Conservation (phyloP, 805 yeast species). For the Suhomyces pyralidae region DNA sequence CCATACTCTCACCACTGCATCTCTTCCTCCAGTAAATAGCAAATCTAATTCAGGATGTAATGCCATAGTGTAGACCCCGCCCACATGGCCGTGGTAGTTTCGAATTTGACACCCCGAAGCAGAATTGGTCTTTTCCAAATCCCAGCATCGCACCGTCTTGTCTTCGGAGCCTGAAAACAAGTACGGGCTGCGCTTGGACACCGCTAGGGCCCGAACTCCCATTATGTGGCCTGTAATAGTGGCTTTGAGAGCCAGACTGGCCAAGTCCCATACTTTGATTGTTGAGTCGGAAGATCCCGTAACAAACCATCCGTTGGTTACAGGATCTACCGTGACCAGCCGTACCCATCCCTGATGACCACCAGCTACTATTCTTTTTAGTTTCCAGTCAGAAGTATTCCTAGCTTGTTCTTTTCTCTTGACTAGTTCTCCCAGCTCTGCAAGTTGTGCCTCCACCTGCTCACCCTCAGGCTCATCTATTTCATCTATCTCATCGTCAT, state of each 20-base stretch:
- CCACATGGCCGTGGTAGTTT: constrained; percentile 91
- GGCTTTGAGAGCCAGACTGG: constrained; percentile 61
- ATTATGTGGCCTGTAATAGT: constrained; percentile 88
- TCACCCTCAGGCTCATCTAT: neutral
- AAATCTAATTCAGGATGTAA: constrained; percentile 86
- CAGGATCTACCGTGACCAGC: constrained; percentile 75
- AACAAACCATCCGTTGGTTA: constrained; percentile 82
- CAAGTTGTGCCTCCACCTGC: neutral
- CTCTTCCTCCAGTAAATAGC: constrained; percentile 85
- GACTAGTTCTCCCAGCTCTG: neutral
- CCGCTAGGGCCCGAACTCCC: constrained; percentile 75
- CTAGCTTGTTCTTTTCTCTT: neutral
- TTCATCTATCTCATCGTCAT: neutral
- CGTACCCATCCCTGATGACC: constrained; percentile 96
- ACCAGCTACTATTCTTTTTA: constrained; percentile 63
- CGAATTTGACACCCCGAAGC: constrained; percentile 52
- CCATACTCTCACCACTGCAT: constrained; percentile 86
- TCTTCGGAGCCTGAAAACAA: constrained; percentile 92
- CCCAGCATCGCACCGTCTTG: constrained; percentile 93
- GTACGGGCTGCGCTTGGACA: constrained; percentile 79
- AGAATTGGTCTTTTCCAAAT: constrained; percentile 78
- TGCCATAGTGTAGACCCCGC: constrained; percentile 81
- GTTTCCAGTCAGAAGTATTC: constrained; percentile 49
- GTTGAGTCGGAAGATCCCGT: constrained; percentile 89
- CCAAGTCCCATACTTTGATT: constrained; percentile 89